These are phyloP conservation scores for Cystobasidium ongulense DNA, from an alignment of 768 basidiomycete species.

Conservation along the genomic window DNA sequence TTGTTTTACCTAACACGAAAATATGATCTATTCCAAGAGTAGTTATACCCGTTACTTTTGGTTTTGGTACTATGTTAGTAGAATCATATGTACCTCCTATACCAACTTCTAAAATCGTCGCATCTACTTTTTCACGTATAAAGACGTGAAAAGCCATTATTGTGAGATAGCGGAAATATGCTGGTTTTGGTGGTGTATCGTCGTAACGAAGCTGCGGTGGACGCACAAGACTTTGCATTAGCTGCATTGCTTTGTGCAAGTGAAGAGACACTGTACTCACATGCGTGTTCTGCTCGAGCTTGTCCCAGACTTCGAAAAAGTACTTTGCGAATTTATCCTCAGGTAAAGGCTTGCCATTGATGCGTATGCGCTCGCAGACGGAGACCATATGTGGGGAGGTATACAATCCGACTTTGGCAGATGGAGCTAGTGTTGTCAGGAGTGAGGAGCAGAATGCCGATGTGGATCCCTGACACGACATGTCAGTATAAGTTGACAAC, in stretches of 20 bases:
- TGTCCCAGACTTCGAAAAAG: slow-evolving; percentile 96
- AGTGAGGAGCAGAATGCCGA: slow-evolving; percentile 86
- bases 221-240: background rate
- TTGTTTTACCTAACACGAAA: slow-evolving; percentile 72
- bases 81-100: slow-evolving; percentile 90
- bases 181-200: slow-evolving; percentile 63
- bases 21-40: slow-evolving; percentile 89
- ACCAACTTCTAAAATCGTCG: slow-evolving; percentile 90
- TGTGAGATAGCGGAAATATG: slow-evolving; percentile 89
- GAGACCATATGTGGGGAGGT: slow-evolving; percentile 94
- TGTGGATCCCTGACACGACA: slow-evolving; percentile 53
- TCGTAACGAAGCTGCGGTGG: slow-evolving; percentile 50
- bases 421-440: slow-evolving; percentile 62
- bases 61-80: slow-evolving; percentile 87
- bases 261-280: slow-evolving; percentile 54
- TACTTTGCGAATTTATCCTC: slow-evolving; percentile 80
- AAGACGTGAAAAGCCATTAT: slow-evolving; percentile 87
- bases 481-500: background rate
- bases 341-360: slow-evolving; percentile 80
- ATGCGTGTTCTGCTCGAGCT: slow-evolving; percentile 56
- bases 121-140: slow-evolving; percentile 68
- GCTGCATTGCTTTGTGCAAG: background rate
- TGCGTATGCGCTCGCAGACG: slow-evolving; percentile 87
- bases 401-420: slow-evolving; percentile 81
- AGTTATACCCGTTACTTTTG: slow-evolving; percentile 81